phyloP scores from a whole-genome alignment of 495 filamentous ascomycete species.

The Letharia lupina region DNA sequence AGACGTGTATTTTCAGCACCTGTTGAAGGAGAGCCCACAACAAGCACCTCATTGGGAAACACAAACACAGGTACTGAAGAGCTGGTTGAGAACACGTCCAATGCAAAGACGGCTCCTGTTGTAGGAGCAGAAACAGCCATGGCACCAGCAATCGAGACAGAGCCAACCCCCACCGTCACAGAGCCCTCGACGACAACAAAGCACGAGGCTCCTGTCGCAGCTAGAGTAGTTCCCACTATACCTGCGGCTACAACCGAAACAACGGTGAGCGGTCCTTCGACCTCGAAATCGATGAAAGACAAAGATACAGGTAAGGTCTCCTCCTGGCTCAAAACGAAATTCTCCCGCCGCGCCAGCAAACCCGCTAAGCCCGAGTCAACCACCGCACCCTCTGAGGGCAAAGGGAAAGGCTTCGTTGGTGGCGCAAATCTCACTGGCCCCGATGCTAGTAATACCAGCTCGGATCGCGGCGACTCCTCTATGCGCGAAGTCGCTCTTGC shows the following conservation, averaged over 20 bases:
- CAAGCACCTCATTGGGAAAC: conserved; percentile 4
- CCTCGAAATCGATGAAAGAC: conserved; percentile 24
- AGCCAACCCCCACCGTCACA: conserved; percentile 2
- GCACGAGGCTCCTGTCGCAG: conserved; percentile 20
- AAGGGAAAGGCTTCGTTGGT: conserved; percentile 39
- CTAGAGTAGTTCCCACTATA: conserved; percentile 25
- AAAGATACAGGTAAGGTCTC: conserved; percentile 39
- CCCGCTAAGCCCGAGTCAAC: conserved; percentile 16
- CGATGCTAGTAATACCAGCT: conserved; percentile 29
- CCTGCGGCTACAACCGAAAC: conserved; percentile 28
- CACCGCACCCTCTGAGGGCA: conserved; percentile 21
- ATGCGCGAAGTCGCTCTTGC: conserved; percentile 46
- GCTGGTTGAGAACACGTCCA: conserved; percentile 12
- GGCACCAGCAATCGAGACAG: neutral
- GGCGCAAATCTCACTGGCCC: conserved; percentile 37
- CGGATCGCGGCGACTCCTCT: conserved; percentile 34
- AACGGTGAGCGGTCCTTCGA: conserved; percentile 24
- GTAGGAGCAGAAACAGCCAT: conserved; percentile 5
- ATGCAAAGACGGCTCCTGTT: conserved; percentile 11
- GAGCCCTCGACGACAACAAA: conserved; percentile 17
- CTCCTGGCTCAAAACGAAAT: conserved; percentile 52
- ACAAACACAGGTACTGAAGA: conserved; percentile 3
- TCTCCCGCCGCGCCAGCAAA: conserved; percentile 37
- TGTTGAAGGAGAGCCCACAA: conserved; percentile 15
- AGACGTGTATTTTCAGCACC: conserved; percentile 18